Percentiles rank a stretch among this genome's conserved stretches.
Conservation (phyloP, 768 basidiomycete species). For the Tephrocybe rancida region DNA sequence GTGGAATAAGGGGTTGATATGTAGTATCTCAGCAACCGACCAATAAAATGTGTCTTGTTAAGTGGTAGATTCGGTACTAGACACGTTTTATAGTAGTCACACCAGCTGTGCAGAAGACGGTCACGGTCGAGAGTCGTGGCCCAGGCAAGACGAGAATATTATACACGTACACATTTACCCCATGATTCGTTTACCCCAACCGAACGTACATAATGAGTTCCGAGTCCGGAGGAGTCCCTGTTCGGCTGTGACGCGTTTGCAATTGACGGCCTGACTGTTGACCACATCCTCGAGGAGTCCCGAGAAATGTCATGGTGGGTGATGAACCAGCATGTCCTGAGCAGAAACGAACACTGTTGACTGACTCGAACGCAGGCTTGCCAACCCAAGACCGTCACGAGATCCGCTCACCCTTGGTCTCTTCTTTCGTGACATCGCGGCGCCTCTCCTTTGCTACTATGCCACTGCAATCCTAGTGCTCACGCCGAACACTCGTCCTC, state of each 20-base stretch:
- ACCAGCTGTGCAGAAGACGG: no score
- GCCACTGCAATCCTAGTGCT: constrained; percentile 55
- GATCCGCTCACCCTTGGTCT: constrained; percentile 34
- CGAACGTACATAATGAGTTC: not conserved
- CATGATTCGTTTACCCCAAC: not conserved
- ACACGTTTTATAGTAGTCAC: no score
- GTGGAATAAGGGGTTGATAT: no score
- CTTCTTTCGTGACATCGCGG: constrained; percentile 39
- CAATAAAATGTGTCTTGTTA: no score
- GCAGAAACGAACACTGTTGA: not conserved
- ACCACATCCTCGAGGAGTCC: not conserved
- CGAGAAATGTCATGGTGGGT: constrained; percentile 19
- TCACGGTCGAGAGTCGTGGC: no score
- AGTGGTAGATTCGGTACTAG: no score
- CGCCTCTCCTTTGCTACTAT: constrained; percentile 48
- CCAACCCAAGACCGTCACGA: constrained; percentile 31
- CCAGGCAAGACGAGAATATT: not conserved
- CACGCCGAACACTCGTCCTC: constrained; percentile 40
- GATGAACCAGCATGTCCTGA: not conserved
- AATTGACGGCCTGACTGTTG: not conserved
- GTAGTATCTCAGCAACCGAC: no score
- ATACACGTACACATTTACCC: not conserved
- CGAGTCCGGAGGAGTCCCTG: not conserved
- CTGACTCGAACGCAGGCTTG: constrained; percentile 18
- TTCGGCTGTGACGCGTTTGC: constrained; percentile 3